Evolutionary conservation across 495 filamentous ascomycete species (phyloP), one percentile per base, ranked within the genome.

Genomic region (Penicillium herquei): DNA sequence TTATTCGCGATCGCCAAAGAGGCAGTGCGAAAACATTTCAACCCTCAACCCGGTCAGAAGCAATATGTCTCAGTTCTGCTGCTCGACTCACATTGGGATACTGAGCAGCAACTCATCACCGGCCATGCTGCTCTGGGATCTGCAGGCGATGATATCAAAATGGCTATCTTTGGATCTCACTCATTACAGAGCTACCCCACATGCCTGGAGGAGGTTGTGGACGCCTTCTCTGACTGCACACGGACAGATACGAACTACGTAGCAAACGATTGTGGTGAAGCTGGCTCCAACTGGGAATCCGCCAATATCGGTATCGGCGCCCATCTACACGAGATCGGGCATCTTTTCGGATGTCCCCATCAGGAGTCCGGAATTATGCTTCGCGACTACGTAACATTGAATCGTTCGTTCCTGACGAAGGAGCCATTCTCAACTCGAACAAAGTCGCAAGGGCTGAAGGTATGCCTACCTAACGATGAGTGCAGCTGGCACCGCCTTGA

Each of bases 271-370:
- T 88, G 80, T 62, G 87, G 88, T 41, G 88, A 96, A 42, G 84
- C 84, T 18, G 91, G 90, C 11, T 95, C 87, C 52, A 94, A 86
- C 53, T 96, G 91, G 91, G 92, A 96, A 65, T 84, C 91, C 14
- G 91, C 90, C 7, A 93, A 92, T 61, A 82, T 96, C 55, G 91
- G 92, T 43, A 95, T 96, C 59, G 92, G 92, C 8, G 92, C 91
- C 26, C 91, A 96, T 72, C 71, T 97, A 11, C 92, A 95, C 64
- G 91, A 96, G 70, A 84, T 84, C 0, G 92, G 92, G 3, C 92
- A 95, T 70, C 69, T 93, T 16, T 86, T 97, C 57, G 91, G 92
- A 41, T 91, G 88, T 57, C 91, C 92, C 7, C 90, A 94, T 66
- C 90, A 89, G 63, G 90, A 91, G 55, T 87, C 75, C 37, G 92